phyloP scores from a whole-genome alignment of 106 monocot genomes.

The Hemerocallis citrina region DNA sequence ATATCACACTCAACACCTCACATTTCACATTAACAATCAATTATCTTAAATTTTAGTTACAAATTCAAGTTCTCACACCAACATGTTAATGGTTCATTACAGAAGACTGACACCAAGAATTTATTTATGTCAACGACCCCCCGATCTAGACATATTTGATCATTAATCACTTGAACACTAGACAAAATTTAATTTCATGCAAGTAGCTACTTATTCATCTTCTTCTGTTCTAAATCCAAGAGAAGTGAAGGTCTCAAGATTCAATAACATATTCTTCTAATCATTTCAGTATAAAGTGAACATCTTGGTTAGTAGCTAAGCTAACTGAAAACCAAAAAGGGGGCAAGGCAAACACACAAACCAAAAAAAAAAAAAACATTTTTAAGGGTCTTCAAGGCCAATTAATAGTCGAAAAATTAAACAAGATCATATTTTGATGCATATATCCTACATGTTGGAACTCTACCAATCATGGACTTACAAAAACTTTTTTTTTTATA shows the following conservation, averaged over 20 bases:
- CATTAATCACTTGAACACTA: not conserved
- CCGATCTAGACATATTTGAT: no score
- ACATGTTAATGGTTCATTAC: not conserved
- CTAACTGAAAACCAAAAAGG: not conserved
- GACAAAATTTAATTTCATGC: not conserved
- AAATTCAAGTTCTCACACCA: not conserved
- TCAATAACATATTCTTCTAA: not conserved
- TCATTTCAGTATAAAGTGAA: not conserved
- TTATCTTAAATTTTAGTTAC: not conserved
- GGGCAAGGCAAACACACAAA: not conserved
- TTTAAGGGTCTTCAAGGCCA: not conserved
- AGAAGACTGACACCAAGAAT: not conserved
- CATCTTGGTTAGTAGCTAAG: no score
- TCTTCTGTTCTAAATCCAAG: no score
- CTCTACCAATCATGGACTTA: no score
- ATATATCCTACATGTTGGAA: no score
- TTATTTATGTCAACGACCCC: not conserved
- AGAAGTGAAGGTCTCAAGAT: not conserved
- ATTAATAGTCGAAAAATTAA: no score
- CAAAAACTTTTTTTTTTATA: not conserved
- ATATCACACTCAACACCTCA: not conserved
- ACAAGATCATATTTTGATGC: no score
- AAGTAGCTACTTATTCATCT: not conserved
- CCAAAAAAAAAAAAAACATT: not conserved
- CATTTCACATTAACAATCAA: not conserved